Conservation (phyloP, 352 stramenopile genomes). For the Phytophthora aleatoria region DNA sequence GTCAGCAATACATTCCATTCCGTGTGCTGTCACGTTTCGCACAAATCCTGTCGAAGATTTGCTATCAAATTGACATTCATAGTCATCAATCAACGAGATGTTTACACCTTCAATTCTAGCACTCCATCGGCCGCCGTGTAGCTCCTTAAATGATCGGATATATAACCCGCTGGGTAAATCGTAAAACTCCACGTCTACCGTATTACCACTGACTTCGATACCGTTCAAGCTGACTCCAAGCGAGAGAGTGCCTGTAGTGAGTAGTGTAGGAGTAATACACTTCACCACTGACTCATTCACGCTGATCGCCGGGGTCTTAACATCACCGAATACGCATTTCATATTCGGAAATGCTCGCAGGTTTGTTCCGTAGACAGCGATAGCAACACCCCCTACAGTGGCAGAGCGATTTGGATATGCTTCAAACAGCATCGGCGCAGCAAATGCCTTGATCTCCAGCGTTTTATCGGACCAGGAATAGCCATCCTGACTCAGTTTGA, state of each 20-base stretch:
- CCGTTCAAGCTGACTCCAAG: slow-evolving; percentile 49
- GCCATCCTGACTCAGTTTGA: slow-evolving; percentile 45
- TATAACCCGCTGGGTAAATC: slow-evolving; percentile 7
- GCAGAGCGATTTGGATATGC: slow-evolving; percentile 25
- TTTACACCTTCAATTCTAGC: slow-evolving; percentile 19
- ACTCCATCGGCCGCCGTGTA: slow-evolving; percentile 12
- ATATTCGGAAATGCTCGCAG: slow-evolving; percentile 33
- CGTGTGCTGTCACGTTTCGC: slow-evolving; percentile 13
- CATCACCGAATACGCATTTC: slow-evolving; percentile 43
- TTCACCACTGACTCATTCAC: slow-evolving; percentile 37
- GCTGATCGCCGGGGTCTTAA: slow-evolving; percentile 24
- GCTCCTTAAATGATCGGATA: slow-evolving; percentile 15
- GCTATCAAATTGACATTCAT: slow-evolving; percentile 36
- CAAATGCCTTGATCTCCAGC: slow-evolving; percentile 38
- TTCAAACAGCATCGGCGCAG: slow-evolving; percentile 38
- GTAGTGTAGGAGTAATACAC: slow-evolving; percentile 35
- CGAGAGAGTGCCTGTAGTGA: slow-evolving; percentile 1
- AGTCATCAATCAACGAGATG: slow-evolving; percentile 16
- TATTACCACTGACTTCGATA: slow-evolving; percentile 39
- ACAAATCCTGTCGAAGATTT: slow-evolving; percentile 16
- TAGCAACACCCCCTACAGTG: slow-evolving; percentile 8
- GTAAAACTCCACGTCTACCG: slow-evolving; percentile 31
- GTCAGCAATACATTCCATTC: slow-evolving; percentile 25
- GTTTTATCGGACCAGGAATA: slow-evolving; percentile 39
- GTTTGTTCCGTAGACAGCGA: slow-evolving; percentile 51